Evolutionary conservation across 2,329 filamentous ascomycete genomes (phyloP).

Genomic region (Ophiostoma pallidulum): DNA sequence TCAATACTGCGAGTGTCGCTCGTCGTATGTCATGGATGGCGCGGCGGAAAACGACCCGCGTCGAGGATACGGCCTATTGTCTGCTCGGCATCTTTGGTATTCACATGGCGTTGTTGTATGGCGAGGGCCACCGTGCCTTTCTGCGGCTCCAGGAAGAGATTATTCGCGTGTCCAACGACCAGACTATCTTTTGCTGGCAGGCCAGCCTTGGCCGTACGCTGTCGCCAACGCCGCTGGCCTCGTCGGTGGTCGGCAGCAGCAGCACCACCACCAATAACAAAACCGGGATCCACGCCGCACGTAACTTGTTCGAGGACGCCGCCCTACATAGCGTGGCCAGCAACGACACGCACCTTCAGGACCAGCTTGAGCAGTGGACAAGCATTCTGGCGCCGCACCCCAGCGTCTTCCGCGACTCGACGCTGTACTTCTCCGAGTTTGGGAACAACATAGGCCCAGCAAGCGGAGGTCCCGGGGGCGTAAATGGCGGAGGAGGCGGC

Average conservation of each 20-base stretch:
- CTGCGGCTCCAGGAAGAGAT: slow-evolving; percentile 22
- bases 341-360: background rate
- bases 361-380: slow-evolving; percentile 10
- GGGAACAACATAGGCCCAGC: too few relatives aligned
- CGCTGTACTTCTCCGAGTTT: slow-evolving; percentile 4
- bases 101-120: slow-evolving; percentile 24
- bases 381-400: slow-evolving; percentile 16
- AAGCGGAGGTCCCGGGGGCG: background rate
- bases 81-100: slow-evolving; percentile 23
- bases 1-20: slow-evolving; percentile 15
- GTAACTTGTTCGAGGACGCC: background rate
- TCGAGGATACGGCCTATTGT: slow-evolving; percentile 22
- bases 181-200: slow-evolving; percentile 23
- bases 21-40: slow-evolving; percentile 22
- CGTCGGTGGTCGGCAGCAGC: too few relatives aligned
- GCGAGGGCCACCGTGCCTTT: slow-evolving; percentile 21
- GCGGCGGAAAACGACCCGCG: slow-evolving; percentile 16
- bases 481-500: background rate
- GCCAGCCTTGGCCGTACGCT: background rate
- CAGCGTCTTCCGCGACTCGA: slow-evolving; percentile 9
- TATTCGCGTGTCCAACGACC: slow-evolving; percentile 20
- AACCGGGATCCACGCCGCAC: background rate
- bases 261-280: background rate
- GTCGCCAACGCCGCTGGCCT: background rate
- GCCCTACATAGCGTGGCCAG: background rate